Evolutionary conservation across 768 basidiomycete genomes (phyloP), one percentile per base, ranked within the genome.

Genomic region (Leccinum aurantiacum): DNA sequence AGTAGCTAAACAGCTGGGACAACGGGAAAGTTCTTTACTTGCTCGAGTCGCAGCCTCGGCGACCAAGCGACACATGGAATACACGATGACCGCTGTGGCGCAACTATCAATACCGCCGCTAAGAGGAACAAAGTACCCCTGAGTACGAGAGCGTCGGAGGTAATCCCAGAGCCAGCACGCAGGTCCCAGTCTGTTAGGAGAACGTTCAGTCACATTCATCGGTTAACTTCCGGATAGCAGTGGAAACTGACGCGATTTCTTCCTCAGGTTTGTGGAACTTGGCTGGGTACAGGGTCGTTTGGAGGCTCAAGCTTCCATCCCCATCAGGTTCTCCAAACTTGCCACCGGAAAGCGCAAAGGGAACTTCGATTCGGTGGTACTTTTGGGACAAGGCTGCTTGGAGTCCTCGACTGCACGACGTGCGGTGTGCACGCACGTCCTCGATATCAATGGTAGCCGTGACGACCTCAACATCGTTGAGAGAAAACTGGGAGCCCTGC

Each of bases 101-200:
- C 97, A 99, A 66, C 93, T 95, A 72, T 99, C 97, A 58, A 99
- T 93, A 15, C 97, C 97, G 9, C 97, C 96, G 58, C 93, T 95
- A 14, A 99, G 80, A 1, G 97, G 96, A 22, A 98, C 76, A 68
- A 98, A 98, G 76, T 95, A 98, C 3, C 97, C 97, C 64, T 94
- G 91, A 0, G 90, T 93, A 9, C 92, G 81, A 6, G 96, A 98
- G 48, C 97, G 86, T 38, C 97, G 84, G 31, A 99, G 85, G 69
- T 98, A 99, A 71, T 99, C 97, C 97, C 97, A 99, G n/a, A 99
- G 80, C 97, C 97, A 99, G 70, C 97, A 98, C 15, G 96, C 97
- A 7, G 97, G 97, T 5, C 97, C 97, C 3, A 98, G 78, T 3
- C 96, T 98, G 19, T 62, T 27, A 6, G 17, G 47, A 27, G 1